A percentile compares a stretch with the other conserved stretches of the same genome.
These are phyloP conservation scores for Plasmopara viticola DNA, from an alignment of 352 stramenopile species.

Conservation along the genomic window DNA sequence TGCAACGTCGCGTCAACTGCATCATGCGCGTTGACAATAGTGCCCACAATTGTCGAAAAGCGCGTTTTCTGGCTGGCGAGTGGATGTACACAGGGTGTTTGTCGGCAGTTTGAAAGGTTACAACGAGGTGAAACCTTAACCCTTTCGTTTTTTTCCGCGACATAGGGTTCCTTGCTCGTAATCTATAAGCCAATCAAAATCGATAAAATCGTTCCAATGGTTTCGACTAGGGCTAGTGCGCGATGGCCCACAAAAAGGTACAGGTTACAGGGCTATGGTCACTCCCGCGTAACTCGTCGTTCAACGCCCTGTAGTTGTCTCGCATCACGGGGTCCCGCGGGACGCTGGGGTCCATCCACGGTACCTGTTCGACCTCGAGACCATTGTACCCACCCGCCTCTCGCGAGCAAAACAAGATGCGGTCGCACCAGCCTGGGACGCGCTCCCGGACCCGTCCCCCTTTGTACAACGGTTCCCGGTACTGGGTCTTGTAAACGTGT, in stretches of 20 bases:
- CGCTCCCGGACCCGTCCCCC: constrained; percentile 52
- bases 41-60: no score
- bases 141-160: no score
- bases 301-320: constrained; percentile 62
- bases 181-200: no score
- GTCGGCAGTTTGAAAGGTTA: no score
- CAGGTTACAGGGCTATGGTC: constrained; percentile 63
- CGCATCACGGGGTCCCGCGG: neutral
- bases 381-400: constrained; percentile 4
- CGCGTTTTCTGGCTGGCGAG: no score
- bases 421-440: constrained; percentile 64
- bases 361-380: constrained; percentile 35
- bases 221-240: constrained; percentile 1
- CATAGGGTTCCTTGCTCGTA: no score
- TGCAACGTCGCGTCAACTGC: no score
- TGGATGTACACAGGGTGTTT: no score
- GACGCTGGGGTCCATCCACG: constrained; percentile 14
- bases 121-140: no score
- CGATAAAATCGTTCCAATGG: no score
- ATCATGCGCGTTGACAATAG: no score
- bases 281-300: constrained; percentile 49
- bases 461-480: constrained; percentile 72
- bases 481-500: constrained; percentile 45
- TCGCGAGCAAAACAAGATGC: constrained; percentile 50
- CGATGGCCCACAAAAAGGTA: constrained; percentile 42